A percentile compares a stretch with the other conserved stretches of the same genome.
Evolutionary conservation across 768 basidiomycete species (phyloP).

Genomic region (Suillus luteus): DNA sequence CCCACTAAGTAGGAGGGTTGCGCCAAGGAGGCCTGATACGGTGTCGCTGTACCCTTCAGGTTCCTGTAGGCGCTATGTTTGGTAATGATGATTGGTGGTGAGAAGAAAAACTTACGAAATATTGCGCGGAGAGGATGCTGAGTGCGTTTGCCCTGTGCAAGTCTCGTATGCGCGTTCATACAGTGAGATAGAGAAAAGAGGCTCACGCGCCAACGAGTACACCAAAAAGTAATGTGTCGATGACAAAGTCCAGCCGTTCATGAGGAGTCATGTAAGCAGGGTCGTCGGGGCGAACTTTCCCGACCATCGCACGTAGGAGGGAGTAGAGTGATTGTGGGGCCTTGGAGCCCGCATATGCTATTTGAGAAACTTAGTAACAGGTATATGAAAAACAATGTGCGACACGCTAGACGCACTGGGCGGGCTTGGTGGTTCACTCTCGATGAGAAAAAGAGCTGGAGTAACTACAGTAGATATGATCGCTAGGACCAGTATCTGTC

Average conservation of each 20-base stretch:
- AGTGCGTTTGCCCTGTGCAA: constrained; percentile 58
- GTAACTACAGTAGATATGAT: constrained; percentile 65
- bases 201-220: constrained; percentile 62
- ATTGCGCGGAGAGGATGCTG: constrained; percentile 64
- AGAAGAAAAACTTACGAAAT: constrained; percentile 51
- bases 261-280: constrained; percentile 55
- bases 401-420: constrained; percentile 55
- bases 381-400: neutral
- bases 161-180: neutral
- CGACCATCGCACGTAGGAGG: constrained; percentile 57
- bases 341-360: constrained; percentile 71
- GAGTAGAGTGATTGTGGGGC: constrained; percentile 53
- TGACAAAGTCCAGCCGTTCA: constrained; percentile 71
- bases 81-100: neutral
- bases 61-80: constrained; percentile 40
- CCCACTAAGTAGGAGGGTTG: constrained; percentile 67
- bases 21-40: constrained; percentile 70
- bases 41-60: constrained; percentile 73
- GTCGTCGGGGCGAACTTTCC: constrained; percentile 40
- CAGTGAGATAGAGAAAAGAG: constrained; percentile 3
- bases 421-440: constrained; percentile 67
- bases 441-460: constrained; percentile 62
- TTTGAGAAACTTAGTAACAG: constrained; percentile 4
- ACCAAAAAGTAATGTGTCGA: constrained; percentile 63
- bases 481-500: constrained; percentile 69